Base-by-base conservation (phyloP, 169 alveolate species). In the Cryptosporidium sp. region DNA sequence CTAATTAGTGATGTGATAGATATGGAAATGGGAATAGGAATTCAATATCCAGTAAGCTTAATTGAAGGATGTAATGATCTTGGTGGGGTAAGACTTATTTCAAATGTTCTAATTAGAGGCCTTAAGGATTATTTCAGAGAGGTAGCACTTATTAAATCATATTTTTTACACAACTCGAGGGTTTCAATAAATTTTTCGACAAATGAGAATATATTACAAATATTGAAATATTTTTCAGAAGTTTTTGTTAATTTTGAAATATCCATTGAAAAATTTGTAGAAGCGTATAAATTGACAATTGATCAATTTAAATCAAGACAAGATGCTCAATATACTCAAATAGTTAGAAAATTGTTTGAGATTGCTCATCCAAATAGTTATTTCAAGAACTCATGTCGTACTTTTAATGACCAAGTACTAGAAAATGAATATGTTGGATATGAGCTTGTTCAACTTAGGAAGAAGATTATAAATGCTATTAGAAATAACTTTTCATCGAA, bases 351-450 rank as follows among this genome's bases (percentile, higher is more conserved):
- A 31, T 60, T 73, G n/a, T 31, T 56, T n/a, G 60, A 73, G 23
- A 42, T 60, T 58, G 86, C 86, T 7, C 86, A 73, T 73, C 48
- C 44, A 18, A 42, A 44, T 73, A 73, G 71, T 56, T 73, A 73
- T 56, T 73, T 73, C 3, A 73, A 56, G 37, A 42, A 21, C 39
- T 73, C 86, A 7, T 73, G 86, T 31, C 44, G 3, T 21, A 51
- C 60, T 12, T 70, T 45, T 70, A 39, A 58, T 26, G 44, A 39
- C 7, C 37, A 9, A 23, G 39, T 31, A 1, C 18, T 56, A 2
- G 51, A 33, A 10, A 42, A 26, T 10, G 23, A 31, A 18, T 48
- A 35, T 45, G 18, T 18, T 35, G 53, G 29, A 33, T 73, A 33
- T 60, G 71, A 73, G 0, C 31, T 73, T 31, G 33, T 37, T 16